Base-by-base conservation (phyloP, 768 basidiomycete species). In the Filobasidium floriforme region DNA sequence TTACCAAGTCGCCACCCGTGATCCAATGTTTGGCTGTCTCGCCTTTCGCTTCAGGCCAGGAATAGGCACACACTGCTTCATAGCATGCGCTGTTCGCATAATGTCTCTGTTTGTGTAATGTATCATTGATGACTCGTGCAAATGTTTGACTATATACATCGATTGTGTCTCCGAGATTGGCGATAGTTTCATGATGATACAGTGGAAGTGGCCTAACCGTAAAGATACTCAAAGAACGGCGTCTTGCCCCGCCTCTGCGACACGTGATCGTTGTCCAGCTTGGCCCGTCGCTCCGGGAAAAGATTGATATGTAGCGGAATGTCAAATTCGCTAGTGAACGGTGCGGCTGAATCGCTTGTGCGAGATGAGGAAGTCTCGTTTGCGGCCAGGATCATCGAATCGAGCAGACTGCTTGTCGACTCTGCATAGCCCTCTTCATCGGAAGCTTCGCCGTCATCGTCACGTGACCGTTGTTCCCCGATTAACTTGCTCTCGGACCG, bases 1-100 rank as follows among this genome's bases (percentile, higher is more conserved):
- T 94, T 72, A 91, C 90, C 68, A 96, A 94, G 85, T 91, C 89
- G 72, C 92, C 92, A 46, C 92, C 92, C 4, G 77, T 97, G 5
- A 57, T 57, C 26, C 54, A 57, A 26, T 57, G 54, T 57, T 24
- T 57, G 22, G 54, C 54, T 26, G 29, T 57, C 22, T 57, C 54
- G 15, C 54, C 54, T 3, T 57, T 57, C 54, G 54, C 54, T 15
- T 57, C 54, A 26, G 54, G 54, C 29, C 54, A 32, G n/a, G 54
- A 4, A 49, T 49, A 49, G 46, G 46, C 46, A 4, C 32, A 37
- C 32, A 37, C 3, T n/a, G 9, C 32, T 37, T 37, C 32, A 37
- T 37, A 49, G 14, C 22, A 49, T 22, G 46, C 15, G 22, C 46
- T 5, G 3, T 22, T 14, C 46, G 46, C 46, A 4, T 49, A 49